phyloP scores from a whole-genome alignment of 352 stramenopile species.

The Phytophthora ohioensis region DNA sequence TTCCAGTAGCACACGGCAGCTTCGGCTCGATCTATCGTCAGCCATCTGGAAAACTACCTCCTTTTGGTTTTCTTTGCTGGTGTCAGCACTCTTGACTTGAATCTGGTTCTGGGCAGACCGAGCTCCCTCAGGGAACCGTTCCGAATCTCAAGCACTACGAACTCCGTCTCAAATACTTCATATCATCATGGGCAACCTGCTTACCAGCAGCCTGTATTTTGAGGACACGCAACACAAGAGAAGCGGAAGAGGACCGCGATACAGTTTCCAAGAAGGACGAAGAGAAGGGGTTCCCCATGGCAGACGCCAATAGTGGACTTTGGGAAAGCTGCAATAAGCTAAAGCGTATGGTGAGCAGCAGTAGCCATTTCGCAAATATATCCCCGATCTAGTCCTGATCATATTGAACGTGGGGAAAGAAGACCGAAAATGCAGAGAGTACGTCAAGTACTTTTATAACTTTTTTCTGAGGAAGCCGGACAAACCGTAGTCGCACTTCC shows the following conservation, averaged over 20 bases:
- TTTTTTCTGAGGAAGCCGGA: not conserved
- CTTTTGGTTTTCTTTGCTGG: slow-evolving; percentile 42
- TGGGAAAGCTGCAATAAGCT: not conserved
- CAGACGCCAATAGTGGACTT: not conserved
- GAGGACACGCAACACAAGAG: not conserved
- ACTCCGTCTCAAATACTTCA: slow-evolving; percentile 53
- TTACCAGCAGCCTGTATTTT: slow-evolving; percentile 35
- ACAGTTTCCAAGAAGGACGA: not conserved
- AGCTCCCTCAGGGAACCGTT: slow-evolving; percentile 29
- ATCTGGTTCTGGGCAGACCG: slow-evolving; percentile 50
- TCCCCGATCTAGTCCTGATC: not conserved
- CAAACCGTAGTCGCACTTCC: not conserved
- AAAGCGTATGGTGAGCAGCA: not conserved
- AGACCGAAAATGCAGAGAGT: not conserved
- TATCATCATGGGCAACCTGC: slow-evolving; percentile 43
- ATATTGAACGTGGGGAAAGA: slow-evolving; percentile 1
- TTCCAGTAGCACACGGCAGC: slow-evolving; percentile 44
- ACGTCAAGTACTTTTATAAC: not conserved
- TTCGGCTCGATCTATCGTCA: slow-evolving; percentile 58
- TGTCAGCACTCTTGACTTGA: slow-evolving; percentile 43
- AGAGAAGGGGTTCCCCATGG: not conserved
- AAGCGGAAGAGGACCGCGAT: not conserved
- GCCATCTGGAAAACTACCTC: slow-evolving; percentile 56
- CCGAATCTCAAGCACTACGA: slow-evolving; percentile 60
- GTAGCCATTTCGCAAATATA: not conserved